phyloP scores from a whole-genome alignment of 225 moss, liverwort and hornwort genomes.

The Sphagnum tenellum region DNA sequence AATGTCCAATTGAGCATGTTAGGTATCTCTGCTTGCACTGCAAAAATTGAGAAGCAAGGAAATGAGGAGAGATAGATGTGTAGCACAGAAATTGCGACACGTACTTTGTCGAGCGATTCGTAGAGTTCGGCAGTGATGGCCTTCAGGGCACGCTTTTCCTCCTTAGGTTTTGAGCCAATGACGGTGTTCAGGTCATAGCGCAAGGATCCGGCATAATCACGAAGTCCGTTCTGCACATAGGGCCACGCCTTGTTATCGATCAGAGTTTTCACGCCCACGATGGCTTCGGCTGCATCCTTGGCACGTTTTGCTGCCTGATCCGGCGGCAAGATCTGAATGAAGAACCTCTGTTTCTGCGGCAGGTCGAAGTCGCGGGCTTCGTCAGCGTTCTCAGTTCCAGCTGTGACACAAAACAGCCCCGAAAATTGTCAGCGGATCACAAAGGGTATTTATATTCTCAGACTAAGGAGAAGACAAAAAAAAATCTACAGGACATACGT shows the following conservation, averaged over 20 bases:
- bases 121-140: constrained; percentile 30
- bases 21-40: no score
- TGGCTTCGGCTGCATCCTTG: constrained; percentile 52
- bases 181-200: constrained; percentile 56
- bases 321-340: constrained; percentile 25
- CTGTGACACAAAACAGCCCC: constrained; percentile 20
- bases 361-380: constrained; percentile 71
- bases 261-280: constrained; percentile 51
- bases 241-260: constrained; percentile 95
- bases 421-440: no score
- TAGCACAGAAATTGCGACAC: not conserved
- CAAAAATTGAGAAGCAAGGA: not conserved
- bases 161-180: constrained; percentile 47
- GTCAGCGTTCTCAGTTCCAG: constrained; percentile 81
- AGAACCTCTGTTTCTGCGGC: constrained; percentile 54
- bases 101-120: constrained; percentile 51
- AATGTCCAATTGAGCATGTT: no score
- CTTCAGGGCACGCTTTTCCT: constrained; percentile 45
- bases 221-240: constrained; percentile 77
- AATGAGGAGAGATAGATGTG: not conserved
- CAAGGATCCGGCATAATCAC: constrained; percentile 50
- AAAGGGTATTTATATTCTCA: no score
- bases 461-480: no score
- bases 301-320: constrained; percentile 34
- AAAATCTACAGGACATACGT: constrained; percentile 28